Evolutionary conservation across 1,284 basidiomycete genomes (phyloP).

Genomic region (Rugosomyces carneus): DNA sequence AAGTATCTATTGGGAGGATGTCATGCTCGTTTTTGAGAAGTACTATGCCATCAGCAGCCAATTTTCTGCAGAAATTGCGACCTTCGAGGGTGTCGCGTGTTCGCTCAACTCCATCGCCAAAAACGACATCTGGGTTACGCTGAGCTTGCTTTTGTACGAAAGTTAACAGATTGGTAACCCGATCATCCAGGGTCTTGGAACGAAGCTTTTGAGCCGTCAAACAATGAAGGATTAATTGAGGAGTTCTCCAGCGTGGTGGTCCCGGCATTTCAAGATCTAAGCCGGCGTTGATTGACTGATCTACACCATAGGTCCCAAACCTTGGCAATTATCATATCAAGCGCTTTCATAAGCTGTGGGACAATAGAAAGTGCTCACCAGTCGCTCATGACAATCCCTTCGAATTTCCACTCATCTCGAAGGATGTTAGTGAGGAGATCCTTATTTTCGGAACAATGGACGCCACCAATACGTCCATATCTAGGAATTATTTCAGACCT

Average conservation of each 20-base stretch:
- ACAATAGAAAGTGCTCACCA: slow-evolving; percentile 37
- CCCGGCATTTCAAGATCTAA: slow-evolving; percentile 71
- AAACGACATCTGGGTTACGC: slow-evolving; percentile 55
- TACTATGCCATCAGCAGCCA: slow-evolving; percentile 63
- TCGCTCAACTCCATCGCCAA: slow-evolving; percentile 57
- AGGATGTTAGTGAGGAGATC: slow-evolving; percentile 51
- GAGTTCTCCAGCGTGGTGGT: slow-evolving; percentile 56
- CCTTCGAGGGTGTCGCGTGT: slow-evolving; percentile 51
- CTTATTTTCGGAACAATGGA: slow-evolving; percentile 58
- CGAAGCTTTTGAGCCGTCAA: slow-evolving; percentile 55
- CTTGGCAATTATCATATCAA: not conserved
- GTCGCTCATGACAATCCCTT: slow-evolving; percentile 61
- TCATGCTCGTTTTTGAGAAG: slow-evolving; percentile 60
- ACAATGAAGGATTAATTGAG: slow-evolving; percentile 46
- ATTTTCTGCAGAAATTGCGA: slow-evolving; percentile 47
- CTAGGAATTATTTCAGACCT: slow-evolving; percentile 24
- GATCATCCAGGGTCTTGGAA: slow-evolving; percentile 45
- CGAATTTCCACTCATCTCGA: slow-evolving; percentile 62
- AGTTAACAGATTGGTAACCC: slow-evolving; percentile 46
- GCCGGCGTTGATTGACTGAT: slow-evolving; percentile 43
- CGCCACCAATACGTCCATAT: slow-evolving; percentile 60
- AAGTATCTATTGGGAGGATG: slow-evolving; percentile 48
- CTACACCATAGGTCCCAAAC: slow-evolving; percentile 13
- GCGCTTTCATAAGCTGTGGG: not conserved
- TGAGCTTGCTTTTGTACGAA: slow-evolving; percentile 56